These are phyloP conservation scores for Cytospora piceicola DNA, from an alignment of 2,329 filamentous ascomycete genomes.

Conservation along the genomic window DNA sequence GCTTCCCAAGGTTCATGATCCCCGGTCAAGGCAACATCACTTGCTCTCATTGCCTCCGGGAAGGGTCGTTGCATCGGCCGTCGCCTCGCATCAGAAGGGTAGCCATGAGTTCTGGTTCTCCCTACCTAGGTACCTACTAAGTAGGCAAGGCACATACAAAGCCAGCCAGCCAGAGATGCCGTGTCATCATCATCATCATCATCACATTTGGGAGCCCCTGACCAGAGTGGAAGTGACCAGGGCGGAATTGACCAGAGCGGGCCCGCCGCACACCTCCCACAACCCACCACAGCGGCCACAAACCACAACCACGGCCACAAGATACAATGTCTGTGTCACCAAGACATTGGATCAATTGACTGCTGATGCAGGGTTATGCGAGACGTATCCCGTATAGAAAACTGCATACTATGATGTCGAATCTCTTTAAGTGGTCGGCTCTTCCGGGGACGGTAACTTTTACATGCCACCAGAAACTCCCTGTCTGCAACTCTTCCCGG, in stretches of 20 bases:
- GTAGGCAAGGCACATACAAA: too few relatives aligned
- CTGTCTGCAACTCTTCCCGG: background rate
- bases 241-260: background rate
- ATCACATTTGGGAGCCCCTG: background rate
- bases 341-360: background rate
- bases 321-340: background rate
- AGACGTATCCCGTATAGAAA: background rate
- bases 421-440: background rate
- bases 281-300: background rate
- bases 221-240: background rate
- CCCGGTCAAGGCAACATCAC: slow-evolving; percentile 9
- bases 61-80: slow-evolving; percentile 13
- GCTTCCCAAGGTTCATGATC: too few relatives aligned
- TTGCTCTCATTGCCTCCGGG: slow-evolving; percentile 4
- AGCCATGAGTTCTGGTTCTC: slow-evolving; percentile 11
- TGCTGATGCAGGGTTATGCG: background rate
- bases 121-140: too few relatives aligned
- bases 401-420: too few relatives aligned
- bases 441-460: background rate
- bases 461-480: background rate
- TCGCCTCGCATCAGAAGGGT: slow-evolving; percentile 15
- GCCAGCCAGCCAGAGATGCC: background rate
- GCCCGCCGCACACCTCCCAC: background rate
- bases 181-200: slow-evolving; percentile 1
- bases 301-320: background rate